Evolutionary conservation across 2,329 filamentous ascomycete genomes (phyloP), one percentile per base, ranked within the genome.

Genomic region (Cordyceps fumosorosea): DNA sequence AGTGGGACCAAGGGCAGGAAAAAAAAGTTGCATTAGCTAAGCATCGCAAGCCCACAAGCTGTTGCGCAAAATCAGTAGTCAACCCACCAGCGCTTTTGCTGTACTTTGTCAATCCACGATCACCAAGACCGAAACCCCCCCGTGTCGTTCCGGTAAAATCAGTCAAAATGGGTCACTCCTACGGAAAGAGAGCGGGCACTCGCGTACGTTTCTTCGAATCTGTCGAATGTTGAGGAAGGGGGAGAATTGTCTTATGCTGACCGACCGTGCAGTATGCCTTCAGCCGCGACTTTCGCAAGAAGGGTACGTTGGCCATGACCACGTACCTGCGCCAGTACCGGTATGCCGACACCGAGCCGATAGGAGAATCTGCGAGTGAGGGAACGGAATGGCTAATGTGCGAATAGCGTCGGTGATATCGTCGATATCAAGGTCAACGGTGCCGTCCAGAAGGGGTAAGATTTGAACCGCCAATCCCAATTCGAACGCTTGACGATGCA

Each of bases 381-480:
- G 63, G 69, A 40, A 29, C 24, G 24, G 12, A 29, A 47, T 37
- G 42, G 59, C 59, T 61, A 61, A 61, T 32, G 22, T 29, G 51
- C 20, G 42, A 61, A 66, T 73, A 91, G 88, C 79, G 95, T 99
- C 76, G 95, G 95, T 80, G 95, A 99, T 77, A 97, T 98, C 73
- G 95, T 99, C 76, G 95, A 99, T 79, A 91, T 99, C 79, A 96
- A 96, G 83, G 90, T 90, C 77, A 98, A 99, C 84, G 95, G 93
- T 89, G 95, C 92, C 76, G 90, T 96, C 69, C 93, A 96, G 85
- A 96, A 96, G 88, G 93, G 92, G 90, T 95, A 83, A 87, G 88
- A 69, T 60, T 32, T 32, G 55, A 63, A 50, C 37, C 52, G 24
- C 42, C 51, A 42, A 37, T 6, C 32, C 54, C 56, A 26, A 61